Conservation (phyloP, 2,329 filamentous ascomycete species). For the Aspergillus hiratsukae region DNA sequence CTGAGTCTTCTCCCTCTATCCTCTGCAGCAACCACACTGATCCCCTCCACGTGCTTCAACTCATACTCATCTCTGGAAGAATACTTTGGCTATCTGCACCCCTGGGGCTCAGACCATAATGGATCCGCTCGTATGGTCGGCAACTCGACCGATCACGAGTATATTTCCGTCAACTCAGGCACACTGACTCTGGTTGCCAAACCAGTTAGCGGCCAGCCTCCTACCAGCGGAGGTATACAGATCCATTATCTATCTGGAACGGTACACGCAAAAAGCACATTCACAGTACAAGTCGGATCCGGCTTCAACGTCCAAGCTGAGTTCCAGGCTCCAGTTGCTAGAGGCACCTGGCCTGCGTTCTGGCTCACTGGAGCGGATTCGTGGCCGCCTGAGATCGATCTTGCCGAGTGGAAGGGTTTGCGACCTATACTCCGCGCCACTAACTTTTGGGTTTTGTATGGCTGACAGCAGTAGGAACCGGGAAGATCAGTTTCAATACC, state of each 20-base stretch:
- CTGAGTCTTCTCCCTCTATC: slow-evolving; percentile 4
- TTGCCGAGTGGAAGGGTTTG: slow-evolving; percentile 57
- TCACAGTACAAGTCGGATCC: slow-evolving; percentile 36
- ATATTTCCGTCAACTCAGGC: slow-evolving; percentile 42
- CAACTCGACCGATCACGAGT: slow-evolving; percentile 29
- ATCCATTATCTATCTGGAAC: slow-evolving; percentile 54
- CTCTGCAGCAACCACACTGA: slow-evolving; percentile 16
- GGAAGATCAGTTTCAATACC: slow-evolving; percentile 22
- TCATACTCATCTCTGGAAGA: slow-evolving; percentile 27
- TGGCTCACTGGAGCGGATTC: slow-evolving; percentile 53
- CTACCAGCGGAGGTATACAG: slow-evolving; percentile 20
- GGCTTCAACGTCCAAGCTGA: slow-evolving; percentile 38
- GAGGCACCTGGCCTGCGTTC: slow-evolving; percentile 56
- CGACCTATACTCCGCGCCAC: not conserved
- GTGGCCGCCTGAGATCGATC: slow-evolving; percentile 58
- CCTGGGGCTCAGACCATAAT: slow-evolving; percentile 57
- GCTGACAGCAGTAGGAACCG: slow-evolving; percentile 23
- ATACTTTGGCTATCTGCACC: slow-evolving; percentile 53
- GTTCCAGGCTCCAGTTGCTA: slow-evolving; percentile 35
- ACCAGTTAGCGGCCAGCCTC: slow-evolving; percentile 32
- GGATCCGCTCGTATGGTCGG: slow-evolving; percentile 52
- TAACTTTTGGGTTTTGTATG: not conserved
- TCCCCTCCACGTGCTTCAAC: slow-evolving; percentile 27
- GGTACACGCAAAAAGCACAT: slow-evolving; percentile 40
- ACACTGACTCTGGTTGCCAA: slow-evolving; percentile 47